Conservation (phyloP, 495 filamentous ascomycete genomes). For the Neurospora tetrasperma region DNA sequence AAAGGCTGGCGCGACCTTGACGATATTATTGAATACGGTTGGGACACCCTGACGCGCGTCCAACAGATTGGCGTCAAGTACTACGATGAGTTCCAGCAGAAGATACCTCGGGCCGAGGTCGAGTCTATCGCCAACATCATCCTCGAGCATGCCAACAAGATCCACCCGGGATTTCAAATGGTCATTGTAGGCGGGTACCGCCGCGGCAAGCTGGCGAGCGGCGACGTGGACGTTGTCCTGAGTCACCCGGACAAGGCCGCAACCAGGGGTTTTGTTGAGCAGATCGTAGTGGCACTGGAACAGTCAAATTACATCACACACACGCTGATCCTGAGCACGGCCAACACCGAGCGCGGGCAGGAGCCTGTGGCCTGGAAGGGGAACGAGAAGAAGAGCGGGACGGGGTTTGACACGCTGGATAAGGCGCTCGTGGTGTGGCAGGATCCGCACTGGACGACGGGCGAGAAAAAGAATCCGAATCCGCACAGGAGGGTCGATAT, state of each 20-base stretch:
- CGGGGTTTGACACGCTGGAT: slow-evolving; percentile 77
- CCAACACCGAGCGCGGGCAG: slow-evolving; percentile 61
- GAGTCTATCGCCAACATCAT: slow-evolving; percentile 56
- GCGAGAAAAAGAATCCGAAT: slow-evolving; percentile 51
- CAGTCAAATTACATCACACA: slow-evolving; percentile 64
- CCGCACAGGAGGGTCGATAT: slow-evolving; percentile 84
- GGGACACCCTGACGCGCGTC: slow-evolving; percentile 60
- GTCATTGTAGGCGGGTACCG: slow-evolving; percentile 79
- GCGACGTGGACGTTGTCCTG: slow-evolving; percentile 81
- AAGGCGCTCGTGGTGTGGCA: slow-evolving; percentile 95
- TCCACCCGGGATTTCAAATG: slow-evolving; percentile 50
- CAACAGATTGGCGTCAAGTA: slow-evolving; percentile 96
- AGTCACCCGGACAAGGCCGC: slow-evolving; percentile 61
- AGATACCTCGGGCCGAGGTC: slow-evolving; percentile 64
- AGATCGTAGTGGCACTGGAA: slow-evolving; percentile 63
- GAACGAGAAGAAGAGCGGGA: slow-evolving; percentile 22
- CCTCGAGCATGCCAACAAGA: slow-evolving; percentile 47
- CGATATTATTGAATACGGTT: slow-evolving; percentile 77
- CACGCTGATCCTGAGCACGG: slow-evolving; percentile 58
- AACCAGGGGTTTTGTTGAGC: slow-evolving; percentile 55
- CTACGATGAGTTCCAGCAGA: slow-evolving; percentile 71
- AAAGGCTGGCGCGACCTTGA: slow-evolving; percentile 62
- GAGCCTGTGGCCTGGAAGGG: slow-evolving; percentile 47
- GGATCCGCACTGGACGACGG: slow-evolving; percentile 46
- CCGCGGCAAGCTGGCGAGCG: slow-evolving; percentile 60